phyloP scores from a whole-genome alignment of 345 rosid species.

The Syzygium aromaticum region DNA sequence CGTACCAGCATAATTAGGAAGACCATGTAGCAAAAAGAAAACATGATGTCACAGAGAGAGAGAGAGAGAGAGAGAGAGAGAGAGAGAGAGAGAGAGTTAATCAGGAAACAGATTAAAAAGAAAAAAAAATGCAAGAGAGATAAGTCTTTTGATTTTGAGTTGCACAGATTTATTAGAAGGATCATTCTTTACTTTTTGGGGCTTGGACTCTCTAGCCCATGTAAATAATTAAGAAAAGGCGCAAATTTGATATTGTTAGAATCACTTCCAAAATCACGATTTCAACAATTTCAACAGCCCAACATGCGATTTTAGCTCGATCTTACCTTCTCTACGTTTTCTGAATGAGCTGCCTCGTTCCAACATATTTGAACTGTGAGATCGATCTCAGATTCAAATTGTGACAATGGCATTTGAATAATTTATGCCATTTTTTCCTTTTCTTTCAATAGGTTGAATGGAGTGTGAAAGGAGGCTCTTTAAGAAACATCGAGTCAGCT shows the following conservation, averaged over 20 bases:
- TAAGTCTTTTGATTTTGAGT: too few species aligned
- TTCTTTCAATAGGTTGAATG: constrained; percentile 57
- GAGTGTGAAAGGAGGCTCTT: constrained; percentile 79
- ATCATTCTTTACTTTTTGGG: not conserved
- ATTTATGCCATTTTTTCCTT: not conserved
- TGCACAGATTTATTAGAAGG: not conserved
- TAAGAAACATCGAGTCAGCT: constrained; percentile 89
- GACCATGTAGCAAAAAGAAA: too few species aligned
- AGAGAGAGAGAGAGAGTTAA: too few species aligned
- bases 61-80: too few species aligned
- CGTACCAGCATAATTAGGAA: too few species aligned
- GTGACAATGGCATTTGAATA: not conserved
- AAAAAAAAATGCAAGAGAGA: too few species aligned
- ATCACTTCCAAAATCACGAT: not conserved
- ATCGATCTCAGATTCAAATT: not conserved
- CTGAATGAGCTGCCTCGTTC: not conserved
- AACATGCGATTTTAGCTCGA: not conserved
- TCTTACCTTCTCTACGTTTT: not conserved
- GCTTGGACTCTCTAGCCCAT: not conserved
- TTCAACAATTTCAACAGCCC: not conserved
- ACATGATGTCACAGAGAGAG: too few species aligned
- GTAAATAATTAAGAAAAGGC: not conserved
- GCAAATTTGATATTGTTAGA: not conserved
- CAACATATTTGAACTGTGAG: not conserved
- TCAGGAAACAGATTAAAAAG: too few species aligned